Conservation (phyloP, 2,329 filamentous ascomycete species). For the Fusarium sp. region DNA sequence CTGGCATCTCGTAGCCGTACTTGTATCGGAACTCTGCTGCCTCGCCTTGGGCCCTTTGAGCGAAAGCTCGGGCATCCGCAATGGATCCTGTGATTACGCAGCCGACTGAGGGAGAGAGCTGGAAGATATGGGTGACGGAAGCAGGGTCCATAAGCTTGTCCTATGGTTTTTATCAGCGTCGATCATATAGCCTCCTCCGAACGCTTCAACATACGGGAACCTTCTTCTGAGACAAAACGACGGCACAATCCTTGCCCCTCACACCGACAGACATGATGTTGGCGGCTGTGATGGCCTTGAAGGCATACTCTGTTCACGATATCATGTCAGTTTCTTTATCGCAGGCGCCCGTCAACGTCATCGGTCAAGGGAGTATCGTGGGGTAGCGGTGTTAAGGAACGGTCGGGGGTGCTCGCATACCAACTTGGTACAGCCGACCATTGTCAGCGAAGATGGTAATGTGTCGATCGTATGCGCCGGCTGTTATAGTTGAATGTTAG, state of each 20-base stretch:
- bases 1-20: slow-evolving; percentile 99
- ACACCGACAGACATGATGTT: slow-evolving; percentile 99
- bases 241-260: slow-evolving; percentile 95
- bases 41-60: slow-evolving; percentile 93
- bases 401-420: slow-evolving; percentile 68
- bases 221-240: slow-evolving; percentile 99
- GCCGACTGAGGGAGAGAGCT: slow-evolving; percentile 94
- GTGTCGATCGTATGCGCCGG: slow-evolving; percentile 94
- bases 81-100: slow-evolving; percentile 99
- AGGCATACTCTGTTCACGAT: slow-evolving; percentile 88
- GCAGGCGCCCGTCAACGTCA: slow-evolving; percentile 34
- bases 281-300: slow-evolving; percentile 99
- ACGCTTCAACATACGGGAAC: slow-evolving; percentile 80
- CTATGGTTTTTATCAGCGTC: slow-evolving; percentile 63
- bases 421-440: slow-evolving; percentile 98
- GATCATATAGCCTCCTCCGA: slow-evolving; percentile 1
- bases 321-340: slow-evolving; percentile 43
- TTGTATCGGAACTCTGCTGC: slow-evolving; percentile 99
- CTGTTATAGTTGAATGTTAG: slow-evolving; percentile 52
- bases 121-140: slow-evolving; percentile 98
- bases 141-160: slow-evolving; percentile 99
- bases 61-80: slow-evolving; percentile 93
- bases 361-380: slow-evolving; percentile 32
- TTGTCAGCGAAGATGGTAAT: slow-evolving; percentile 99
- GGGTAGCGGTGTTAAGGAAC: slow-evolving; percentile 14